Conservation (phyloP, 257 asterid species). For the Solanum pimpinellifolium region DNA sequence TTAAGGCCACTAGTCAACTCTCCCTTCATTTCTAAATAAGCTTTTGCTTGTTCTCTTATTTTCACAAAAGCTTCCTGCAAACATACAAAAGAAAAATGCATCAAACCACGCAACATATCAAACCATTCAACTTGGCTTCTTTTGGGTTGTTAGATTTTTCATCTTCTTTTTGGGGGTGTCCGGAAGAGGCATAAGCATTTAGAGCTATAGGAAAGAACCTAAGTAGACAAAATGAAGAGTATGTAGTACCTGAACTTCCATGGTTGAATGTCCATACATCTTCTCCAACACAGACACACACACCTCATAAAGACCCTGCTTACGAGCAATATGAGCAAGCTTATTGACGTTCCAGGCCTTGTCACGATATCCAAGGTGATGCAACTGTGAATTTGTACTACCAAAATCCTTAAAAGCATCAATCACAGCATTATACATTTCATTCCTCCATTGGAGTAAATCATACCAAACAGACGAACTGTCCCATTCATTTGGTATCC, state of each 20-base stretch:
- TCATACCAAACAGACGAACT: constrained; percentile 96
- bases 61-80: constrained; percentile 96
- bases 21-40: constrained; percentile 96
- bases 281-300: constrained; percentile 90
- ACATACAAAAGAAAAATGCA: not conserved
- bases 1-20: constrained; percentile 93
- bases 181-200: not conserved
- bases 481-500: constrained; percentile 99
- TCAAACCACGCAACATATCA: not conserved
- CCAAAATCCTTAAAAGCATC: constrained; percentile 91
- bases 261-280: constrained; percentile 98
- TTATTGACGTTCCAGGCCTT: constrained; percentile 99
- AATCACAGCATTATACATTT: constrained; percentile 87
- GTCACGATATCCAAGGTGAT: constrained; percentile 97
- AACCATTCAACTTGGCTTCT: not conserved
- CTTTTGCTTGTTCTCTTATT: constrained; percentile 98
- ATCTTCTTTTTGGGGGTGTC: not conserved
- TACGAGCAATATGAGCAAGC: constrained; percentile 94
- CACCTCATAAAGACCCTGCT: constrained; percentile 85
- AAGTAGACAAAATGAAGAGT: not conserved
- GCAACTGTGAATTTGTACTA: constrained; percentile 73
- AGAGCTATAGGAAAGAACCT: not conserved
- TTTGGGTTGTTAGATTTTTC: not conserved
- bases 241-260: constrained; percentile 87
- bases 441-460: constrained; percentile 98